These are phyloP conservation scores for Trebouxia gelatinosa DNA, from an alignment of 163 green algal species.

Conservation along the genomic window DNA sequence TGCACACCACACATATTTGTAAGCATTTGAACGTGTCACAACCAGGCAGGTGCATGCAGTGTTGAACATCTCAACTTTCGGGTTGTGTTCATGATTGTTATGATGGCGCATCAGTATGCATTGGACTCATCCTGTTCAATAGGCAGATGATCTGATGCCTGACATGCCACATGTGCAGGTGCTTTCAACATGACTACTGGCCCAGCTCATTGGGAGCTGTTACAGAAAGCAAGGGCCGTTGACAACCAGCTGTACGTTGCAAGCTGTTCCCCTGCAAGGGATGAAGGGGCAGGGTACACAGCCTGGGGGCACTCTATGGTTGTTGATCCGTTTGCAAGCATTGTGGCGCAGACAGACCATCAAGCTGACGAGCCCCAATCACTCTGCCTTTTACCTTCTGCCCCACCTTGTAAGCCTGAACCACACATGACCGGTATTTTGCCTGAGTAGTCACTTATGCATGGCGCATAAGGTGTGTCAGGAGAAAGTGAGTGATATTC, in stretches of 20 bases:
- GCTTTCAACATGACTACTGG: conserved; percentile 97
- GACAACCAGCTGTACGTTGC: conserved; percentile 95
- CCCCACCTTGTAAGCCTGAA: conserved; percentile 70
- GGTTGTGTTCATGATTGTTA: not conserved
- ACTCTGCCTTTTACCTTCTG: conserved; percentile 68
- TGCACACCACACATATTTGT: not conserved
- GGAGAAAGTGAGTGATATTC: too few species aligned
- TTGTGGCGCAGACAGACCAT: conserved; percentile 75
- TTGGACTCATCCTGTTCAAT: not conserved
- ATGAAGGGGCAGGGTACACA: conserved; percentile 64
- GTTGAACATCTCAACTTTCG: not conserved
- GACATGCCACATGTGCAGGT: conserved; percentile 47
- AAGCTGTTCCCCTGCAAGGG: conserved; percentile 85
- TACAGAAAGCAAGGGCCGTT: conserved; percentile 83
- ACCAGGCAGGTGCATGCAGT: not conserved
- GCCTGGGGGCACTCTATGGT: conserved; percentile 71
- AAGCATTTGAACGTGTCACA: not conserved
- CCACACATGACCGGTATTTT: too few species aligned
- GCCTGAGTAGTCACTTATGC: too few species aligned
- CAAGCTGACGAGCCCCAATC: conserved; percentile 71
- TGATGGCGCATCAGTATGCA: not conserved
- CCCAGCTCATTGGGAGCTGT: conserved; percentile 94
- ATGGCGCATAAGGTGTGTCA: too few species aligned
- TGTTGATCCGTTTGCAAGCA: conserved; percentile 82
- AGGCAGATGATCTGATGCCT: not conserved